Percentiles rank a stretch among this genome's conserved stretches.
phyloP scores from a whole-genome alignment of 176 grass and related monocot genomes.

The Guadua angustifolia region DNA sequence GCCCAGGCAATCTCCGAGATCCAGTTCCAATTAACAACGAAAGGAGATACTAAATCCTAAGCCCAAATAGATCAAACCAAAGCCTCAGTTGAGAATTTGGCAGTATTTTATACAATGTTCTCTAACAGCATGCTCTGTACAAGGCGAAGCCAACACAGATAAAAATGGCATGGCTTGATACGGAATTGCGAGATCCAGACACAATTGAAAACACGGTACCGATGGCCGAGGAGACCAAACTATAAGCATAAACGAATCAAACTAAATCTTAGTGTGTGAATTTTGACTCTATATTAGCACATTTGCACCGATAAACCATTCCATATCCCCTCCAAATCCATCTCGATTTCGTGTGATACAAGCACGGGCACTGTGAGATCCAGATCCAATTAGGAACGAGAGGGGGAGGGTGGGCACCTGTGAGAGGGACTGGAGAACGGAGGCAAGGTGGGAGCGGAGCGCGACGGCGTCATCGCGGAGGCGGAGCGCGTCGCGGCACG shows the following conservation, averaged over 20 bases:
- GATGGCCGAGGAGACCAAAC: not conserved
- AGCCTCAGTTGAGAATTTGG: not conserved
- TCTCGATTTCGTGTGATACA: not conserved
- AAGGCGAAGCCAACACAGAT: not conserved
- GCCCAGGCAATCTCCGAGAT: not conserved
- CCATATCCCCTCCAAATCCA: not conserved
- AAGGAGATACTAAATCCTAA: not conserved
- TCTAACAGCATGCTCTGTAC: not conserved
- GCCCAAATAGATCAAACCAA: conserved; percentile 18
- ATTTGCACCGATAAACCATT: not conserved
- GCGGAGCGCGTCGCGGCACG: conserved; percentile 84
- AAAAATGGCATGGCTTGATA: not conserved
- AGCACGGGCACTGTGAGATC: conserved; percentile 29
- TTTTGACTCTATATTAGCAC: not conserved
- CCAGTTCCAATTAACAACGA: conserved; percentile 9
- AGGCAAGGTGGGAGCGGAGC: conserved; percentile 69
- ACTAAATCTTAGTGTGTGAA: not conserved
- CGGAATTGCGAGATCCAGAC: conserved; percentile 48
- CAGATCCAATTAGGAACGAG: conserved; percentile 45
- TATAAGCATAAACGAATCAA: conserved; percentile 6
- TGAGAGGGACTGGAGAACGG: conserved; percentile 67
- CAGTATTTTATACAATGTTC: not conserved
- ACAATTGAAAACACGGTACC: not conserved
- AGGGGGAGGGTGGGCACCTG: conserved; percentile 40
- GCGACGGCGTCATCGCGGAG: conserved; percentile 84